These are phyloP conservation scores for Pholiota adiposa DNA, from an alignment of 1,284 basidiomycete species.

Conservation along the genomic window DNA sequence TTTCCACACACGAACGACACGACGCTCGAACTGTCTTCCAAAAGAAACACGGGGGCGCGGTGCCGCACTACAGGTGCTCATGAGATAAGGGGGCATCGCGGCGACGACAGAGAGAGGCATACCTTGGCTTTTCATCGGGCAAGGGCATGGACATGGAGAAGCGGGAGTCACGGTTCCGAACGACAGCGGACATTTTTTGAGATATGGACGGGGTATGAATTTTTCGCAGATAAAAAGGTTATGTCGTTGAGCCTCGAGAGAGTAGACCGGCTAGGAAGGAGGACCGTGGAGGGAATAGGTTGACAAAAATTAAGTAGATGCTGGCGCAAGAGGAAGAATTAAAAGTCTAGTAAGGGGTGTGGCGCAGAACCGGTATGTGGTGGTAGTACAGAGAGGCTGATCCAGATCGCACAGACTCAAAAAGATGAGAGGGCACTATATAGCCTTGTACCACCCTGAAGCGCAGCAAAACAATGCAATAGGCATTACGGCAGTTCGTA, in stretches of 20 bases:
- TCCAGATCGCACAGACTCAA: constrained; percentile 25
- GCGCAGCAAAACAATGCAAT: constrained; percentile 7
- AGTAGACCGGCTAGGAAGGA: constrained; percentile 22
- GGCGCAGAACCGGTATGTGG: neutral
- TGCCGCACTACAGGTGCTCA: neutral
- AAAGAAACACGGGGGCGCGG: constrained; percentile 35
- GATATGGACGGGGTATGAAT: neutral
- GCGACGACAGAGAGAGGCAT: neutral
- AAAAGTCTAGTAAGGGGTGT: neutral
- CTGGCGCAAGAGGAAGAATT: constrained; percentile 13
- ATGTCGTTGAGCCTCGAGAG: neutral
- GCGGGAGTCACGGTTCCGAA: constrained; percentile 30
- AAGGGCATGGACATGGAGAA: constrained; percentile 30
- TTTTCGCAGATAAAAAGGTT: neutral
- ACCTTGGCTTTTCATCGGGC: constrained; percentile 24
- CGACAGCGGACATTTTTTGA: constrained; percentile 23
- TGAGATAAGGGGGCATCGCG: neutral
- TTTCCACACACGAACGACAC: constrained; percentile 64
- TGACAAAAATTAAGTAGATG: constrained; percentile 20
- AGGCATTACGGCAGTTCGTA: neutral
- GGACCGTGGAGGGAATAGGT: too few species aligned
- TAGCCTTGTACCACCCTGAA: neutral
- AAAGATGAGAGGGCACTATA: constrained; percentile 15
- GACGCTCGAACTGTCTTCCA: constrained; percentile 58
- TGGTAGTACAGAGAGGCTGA: constrained; percentile 18